Evolutionary conservation across 1,284 basidiomycete species (phyloP).

Genomic region (Rhodotorula sp.): DNA sequence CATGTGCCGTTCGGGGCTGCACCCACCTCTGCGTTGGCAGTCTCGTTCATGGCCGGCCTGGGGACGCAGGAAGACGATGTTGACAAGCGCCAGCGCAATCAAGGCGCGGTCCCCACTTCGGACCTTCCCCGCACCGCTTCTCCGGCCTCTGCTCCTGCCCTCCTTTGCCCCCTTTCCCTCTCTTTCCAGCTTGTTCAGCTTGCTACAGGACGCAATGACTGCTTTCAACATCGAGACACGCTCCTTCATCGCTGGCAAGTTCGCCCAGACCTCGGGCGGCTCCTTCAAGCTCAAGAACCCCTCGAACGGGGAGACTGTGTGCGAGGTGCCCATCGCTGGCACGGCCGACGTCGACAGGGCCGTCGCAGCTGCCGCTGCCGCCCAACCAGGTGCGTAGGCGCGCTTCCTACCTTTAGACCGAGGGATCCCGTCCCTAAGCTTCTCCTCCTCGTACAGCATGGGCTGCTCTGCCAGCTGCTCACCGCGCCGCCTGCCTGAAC

Average conservation of each 20-base stretch:
- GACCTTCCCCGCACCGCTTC: too few species aligned
- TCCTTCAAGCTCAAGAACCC: slow-evolving; percentile 36
- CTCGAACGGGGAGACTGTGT: slow-evolving; percentile 36
- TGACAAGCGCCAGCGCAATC: too few species aligned
- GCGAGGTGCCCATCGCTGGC: slow-evolving; percentile 25
- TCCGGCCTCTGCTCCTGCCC: too few species aligned
- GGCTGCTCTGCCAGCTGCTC: slow-evolving; percentile 3
- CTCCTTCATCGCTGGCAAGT: slow-evolving; percentile 38
- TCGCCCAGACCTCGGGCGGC: slow-evolving; percentile 12
- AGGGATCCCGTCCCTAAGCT: too few species aligned
- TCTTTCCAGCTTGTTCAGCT: not conserved
- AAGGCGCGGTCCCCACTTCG: too few species aligned
- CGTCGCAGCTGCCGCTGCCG: slow-evolving; percentile 16
- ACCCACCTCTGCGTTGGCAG: too few species aligned
- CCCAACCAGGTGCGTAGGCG: slow-evolving; percentile 11
- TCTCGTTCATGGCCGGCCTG: too few species aligned
- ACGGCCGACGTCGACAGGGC: slow-evolving; percentile 37
- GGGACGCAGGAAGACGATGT: too few species aligned
- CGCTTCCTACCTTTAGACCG: not conserved
- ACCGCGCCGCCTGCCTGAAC: not conserved
- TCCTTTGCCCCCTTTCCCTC: not conserved
- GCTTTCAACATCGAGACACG: slow-evolving; percentile 20
- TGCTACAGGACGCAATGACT: not conserved
- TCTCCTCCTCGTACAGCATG: not conserved
- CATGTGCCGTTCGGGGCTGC: too few species aligned